Conservation (phyloP, 2,329 filamentous ascomycete genomes). For the Chrysoporthe puriensis region DNA sequence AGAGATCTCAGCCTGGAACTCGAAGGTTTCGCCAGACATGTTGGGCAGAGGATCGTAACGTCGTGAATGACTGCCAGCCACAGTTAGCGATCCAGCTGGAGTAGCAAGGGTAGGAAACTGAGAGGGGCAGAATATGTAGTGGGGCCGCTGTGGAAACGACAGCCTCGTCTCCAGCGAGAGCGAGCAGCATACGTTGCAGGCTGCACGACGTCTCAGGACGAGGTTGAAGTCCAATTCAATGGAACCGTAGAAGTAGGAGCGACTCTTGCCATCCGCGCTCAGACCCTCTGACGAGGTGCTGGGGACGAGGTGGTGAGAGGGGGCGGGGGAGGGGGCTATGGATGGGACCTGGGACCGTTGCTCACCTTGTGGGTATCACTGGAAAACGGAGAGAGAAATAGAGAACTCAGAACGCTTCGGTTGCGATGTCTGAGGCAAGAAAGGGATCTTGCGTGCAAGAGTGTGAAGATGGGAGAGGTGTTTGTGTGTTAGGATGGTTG, state of each 20-base stretch:
- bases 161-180: constrained; percentile 12
- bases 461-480: constrained; percentile 10
- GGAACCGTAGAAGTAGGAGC: neutral
- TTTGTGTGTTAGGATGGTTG: constrained; percentile 11
- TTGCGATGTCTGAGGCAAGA: constrained; percentile 22
- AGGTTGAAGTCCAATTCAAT: neutral
- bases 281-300: neutral
- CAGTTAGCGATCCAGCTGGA: constrained; percentile 5
- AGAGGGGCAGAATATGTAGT: constrained; percentile 1
- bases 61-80: constrained; percentile 23
- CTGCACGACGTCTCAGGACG: no score
- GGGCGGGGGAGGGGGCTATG: constrained; percentile 12
- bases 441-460: constrained; percentile 13
- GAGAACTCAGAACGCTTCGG: constrained; percentile 23
- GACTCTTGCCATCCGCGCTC: no score
- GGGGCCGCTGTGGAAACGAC: constrained; percentile 21
- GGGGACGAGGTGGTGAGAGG: neutral
- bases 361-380: constrained; percentile 31
- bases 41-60: constrained; percentile 47
- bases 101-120: no score
- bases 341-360: neutral
- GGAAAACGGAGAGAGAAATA: constrained; percentile 25
- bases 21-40: constrained; percentile 93
- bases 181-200: neutral
- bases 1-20: constrained; percentile 99